Evolutionary conservation across 345 rosid genomes (phyloP).

Genomic region (Carallia pectinifolia): DNA sequence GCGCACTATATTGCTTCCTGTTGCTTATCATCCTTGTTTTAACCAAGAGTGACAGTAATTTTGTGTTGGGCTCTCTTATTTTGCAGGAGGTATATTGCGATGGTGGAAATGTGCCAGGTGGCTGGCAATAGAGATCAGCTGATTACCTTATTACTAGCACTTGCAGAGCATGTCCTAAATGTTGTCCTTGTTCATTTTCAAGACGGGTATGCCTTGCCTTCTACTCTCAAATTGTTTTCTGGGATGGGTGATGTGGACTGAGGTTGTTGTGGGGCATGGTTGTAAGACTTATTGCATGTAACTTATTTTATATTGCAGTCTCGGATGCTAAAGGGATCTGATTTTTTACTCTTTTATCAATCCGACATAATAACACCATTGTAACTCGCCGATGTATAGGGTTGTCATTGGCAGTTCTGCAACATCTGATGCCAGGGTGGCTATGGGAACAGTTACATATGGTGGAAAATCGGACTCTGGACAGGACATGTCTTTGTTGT

Average conservation of each 20-base stretch:
- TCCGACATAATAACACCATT: neutral
- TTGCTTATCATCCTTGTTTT: too few species aligned
- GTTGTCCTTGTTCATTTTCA: constrained; percentile 73
- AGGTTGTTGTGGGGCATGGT: neutral
- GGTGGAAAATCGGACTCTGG: constrained; percentile 41
- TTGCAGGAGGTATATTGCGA: constrained; percentile 87
- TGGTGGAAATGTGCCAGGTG: constrained; percentile 92
- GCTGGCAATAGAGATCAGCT: constrained; percentile 76
- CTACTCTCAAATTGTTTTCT: neutral
- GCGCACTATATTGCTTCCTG: too few species aligned
- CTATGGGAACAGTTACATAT: constrained; percentile 34
- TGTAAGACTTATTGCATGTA: neutral
- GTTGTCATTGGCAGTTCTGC: constrained; percentile 41
- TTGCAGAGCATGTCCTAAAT: constrained; percentile 74
- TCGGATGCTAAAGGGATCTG: neutral
- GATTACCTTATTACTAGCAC: constrained; percentile 64
- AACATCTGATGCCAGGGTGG: constrained; percentile 33
- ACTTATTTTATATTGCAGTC: neutral
- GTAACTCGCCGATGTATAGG: neutral
- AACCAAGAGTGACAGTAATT: too few species aligned
- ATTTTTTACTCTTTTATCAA: neutral
- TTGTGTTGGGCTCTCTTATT: constrained; percentile 4
- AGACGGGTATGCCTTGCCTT: constrained; percentile 49
- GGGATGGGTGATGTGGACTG: neutral
- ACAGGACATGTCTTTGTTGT: constrained; percentile 45